Evolutionary conservation across 768 basidiomycete genomes (phyloP), one percentile per base, ranked within the genome.

Genomic region (Thelephora ganbajun): DNA sequence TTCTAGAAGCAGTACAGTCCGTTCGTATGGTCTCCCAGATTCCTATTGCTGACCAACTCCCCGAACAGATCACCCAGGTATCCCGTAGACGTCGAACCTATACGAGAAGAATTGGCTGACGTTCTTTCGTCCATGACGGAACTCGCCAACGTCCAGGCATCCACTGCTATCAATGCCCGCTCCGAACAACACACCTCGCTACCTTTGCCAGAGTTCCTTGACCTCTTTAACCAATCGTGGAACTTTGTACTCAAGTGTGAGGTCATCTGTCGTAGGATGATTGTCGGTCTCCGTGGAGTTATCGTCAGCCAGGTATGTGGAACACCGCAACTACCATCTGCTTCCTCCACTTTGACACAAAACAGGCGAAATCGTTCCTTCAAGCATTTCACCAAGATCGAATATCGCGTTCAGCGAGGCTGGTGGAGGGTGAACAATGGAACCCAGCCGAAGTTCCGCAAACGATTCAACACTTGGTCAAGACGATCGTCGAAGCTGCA

Each of bases 401-500:
- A 45, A 74, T 98, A 39, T 76, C 80, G 2, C 73, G 73, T 48
- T 85, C 83, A 2, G 93, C 94, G 22, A 89, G 84, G 60, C 66
- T 89, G 22, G 94, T 99, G 6, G 92, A 98, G 61, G 91, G 97
- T 54, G 96, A 99, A 59, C 84, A 83, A 50, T 98, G 96, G 96
- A 78, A 70, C 49, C 84, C 85, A 13, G 71, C 77, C 12, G 88
- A 96, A 48, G 78, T 94, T 12, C 66, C 80, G 1, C 57, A 68
- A 3, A 53, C 66, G 3, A 63, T 87, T 22, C 94, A 98, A 63
- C 74, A 71, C 44, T 68, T 77, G n/a, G 72, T 81, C 34, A 74
- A 86, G 55, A 66, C 82, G 7, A 64, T 99, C 44, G 72, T 96
- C 14, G 79, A 84, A 52, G 77, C 81, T 20, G 93, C 94, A 5